phyloP scores from a whole-genome alignment of 345 rosid species.

The Ceriops tagal region DNA sequence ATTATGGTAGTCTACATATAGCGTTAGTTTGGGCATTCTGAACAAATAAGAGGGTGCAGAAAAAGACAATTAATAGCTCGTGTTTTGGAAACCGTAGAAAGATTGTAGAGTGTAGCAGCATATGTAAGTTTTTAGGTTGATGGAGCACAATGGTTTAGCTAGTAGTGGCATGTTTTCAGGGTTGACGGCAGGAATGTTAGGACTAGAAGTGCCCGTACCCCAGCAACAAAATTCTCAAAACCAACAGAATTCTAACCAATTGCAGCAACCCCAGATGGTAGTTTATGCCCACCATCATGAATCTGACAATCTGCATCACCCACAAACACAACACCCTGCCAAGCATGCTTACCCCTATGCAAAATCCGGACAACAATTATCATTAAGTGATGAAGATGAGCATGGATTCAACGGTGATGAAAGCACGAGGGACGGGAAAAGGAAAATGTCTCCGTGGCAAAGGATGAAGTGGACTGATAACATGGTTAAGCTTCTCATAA shows the following conservation, averaged over 20 bases:
- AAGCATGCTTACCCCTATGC: slow-evolving; percentile 40
- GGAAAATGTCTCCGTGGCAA: slow-evolving; percentile 78
- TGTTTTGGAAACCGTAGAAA: not conserved
- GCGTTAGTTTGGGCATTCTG: not conserved
- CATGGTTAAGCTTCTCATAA: slow-evolving; percentile 79
- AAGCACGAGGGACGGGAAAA: slow-evolving; percentile 47
- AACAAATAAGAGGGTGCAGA: not conserved
- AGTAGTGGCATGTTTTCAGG: slow-evolving; percentile 64
- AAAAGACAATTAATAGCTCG: not conserved
- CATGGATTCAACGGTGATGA: slow-evolving; percentile 57
- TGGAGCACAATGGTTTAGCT: slow-evolving; percentile 63
- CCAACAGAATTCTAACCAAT: slow-evolving; percentile 37
- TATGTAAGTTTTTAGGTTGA: slow-evolving; percentile 21
- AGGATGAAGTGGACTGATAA: slow-evolving; percentile 97
- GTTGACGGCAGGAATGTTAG: slow-evolving; percentile 66
- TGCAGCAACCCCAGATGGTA: slow-evolving; percentile 56
- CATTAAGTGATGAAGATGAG: slow-evolving; percentile 75
- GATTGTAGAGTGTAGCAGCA: not conserved
- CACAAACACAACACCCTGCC: slow-evolving; percentile 41
- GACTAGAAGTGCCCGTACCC: slow-evolving; percentile 65
- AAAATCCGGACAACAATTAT: slow-evolving; percentile 51
- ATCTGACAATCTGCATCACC: slow-evolving; percentile 26
- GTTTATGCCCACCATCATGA: slow-evolving; percentile 42
- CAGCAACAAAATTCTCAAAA: slow-evolving; percentile 45
- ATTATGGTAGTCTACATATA: no score